A percentile compares a stretch with the other conserved stretches of the same genome.
Conservation (phyloP, 208 protist species). For the Trypanosoma congolense region DNA sequence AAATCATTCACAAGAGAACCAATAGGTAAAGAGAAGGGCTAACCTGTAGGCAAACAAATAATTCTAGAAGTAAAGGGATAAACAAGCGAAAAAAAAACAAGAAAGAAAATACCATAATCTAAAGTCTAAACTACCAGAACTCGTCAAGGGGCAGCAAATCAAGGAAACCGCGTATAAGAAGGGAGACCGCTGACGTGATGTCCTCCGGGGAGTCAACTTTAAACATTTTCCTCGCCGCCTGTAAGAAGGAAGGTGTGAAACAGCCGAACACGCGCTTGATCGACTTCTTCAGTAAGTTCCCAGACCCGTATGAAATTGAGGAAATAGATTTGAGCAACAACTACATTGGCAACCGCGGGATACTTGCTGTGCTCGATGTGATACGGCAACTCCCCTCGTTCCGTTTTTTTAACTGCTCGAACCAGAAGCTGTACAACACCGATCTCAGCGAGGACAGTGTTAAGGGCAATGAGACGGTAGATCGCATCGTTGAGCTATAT, state of each 20-base stretch:
- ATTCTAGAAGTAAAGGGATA: too few species aligned
- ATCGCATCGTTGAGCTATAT: conserved; percentile 79
- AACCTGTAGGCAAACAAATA: too few species aligned
- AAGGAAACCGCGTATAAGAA: background rate
- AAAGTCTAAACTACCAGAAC: too few species aligned
- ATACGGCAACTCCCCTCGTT: conserved; percentile 72
- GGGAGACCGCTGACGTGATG: too few species aligned
- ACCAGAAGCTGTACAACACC: conserved; percentile 90
- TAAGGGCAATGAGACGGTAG: conserved; percentile 82
- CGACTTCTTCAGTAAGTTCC: conserved; percentile 60
- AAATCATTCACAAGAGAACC: too few species aligned
- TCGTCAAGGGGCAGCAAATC: too few species aligned
- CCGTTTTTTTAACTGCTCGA: conserved; percentile 68
- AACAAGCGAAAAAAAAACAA: too few species aligned
- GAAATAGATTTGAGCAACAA: conserved; percentile 82
- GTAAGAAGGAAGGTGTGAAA: conserved; percentile 77
- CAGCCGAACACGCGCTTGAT: conserved; percentile 71
- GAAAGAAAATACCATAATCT: too few species aligned
- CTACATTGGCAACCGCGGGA: conserved; percentile 86
- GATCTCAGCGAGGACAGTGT: conserved; percentile 85
- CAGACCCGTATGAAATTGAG: conserved; percentile 59
- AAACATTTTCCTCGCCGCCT: conserved; percentile 59
- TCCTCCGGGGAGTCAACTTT: too few species aligned
- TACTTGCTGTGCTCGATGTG: conserved; percentile 76
- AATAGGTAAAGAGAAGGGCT: too few species aligned